These are phyloP conservation scores for Pythium plurisporium DNA, from an alignment of 352 stramenopile species.

Conservation along the genomic window DNA sequence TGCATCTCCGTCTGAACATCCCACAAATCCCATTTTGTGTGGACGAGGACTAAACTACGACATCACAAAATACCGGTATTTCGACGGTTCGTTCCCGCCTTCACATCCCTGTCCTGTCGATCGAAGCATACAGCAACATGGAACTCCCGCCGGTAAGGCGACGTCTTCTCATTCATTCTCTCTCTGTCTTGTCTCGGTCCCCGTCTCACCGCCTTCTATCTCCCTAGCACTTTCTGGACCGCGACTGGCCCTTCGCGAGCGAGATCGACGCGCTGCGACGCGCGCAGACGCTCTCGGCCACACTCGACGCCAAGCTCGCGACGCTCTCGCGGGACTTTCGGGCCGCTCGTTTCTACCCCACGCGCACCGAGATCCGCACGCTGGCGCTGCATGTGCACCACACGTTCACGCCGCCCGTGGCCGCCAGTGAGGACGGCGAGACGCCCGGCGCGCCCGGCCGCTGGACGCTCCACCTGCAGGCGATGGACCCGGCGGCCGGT, in stretches of 20 bases:
- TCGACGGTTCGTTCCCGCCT: background rate
- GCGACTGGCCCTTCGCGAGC: conserved; percentile 46
- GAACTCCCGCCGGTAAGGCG: conserved; percentile 13
- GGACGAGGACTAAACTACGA: too few species aligned
- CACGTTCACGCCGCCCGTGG: conserved; percentile 47
- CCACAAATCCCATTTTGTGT: too few species aligned
- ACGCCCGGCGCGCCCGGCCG: conserved; percentile 27
- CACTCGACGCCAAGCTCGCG: conserved; percentile 42
- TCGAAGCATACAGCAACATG: background rate
- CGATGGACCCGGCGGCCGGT: conserved; percentile 30
- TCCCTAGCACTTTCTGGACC: conserved; percentile 42
- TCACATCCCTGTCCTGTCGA: background rate
- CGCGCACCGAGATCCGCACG: conserved; percentile 41
- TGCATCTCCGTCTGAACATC: background rate
- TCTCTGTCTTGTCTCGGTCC: background rate
- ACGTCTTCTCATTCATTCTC: too few species aligned
- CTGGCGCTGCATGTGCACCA: conserved; percentile 58
- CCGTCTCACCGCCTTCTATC: background rate
- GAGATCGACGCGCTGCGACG: conserved; percentile 58
- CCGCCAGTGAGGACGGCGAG: conserved; percentile 25
- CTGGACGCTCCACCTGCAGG: conserved; percentile 70
- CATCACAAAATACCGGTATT: background rate
- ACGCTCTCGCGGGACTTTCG: conserved; percentile 51
- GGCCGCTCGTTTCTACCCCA: conserved; percentile 54
- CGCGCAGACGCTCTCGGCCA: conserved; percentile 33